Base-by-base conservation (phyloP, 768 basidiomycete genomes). In the Termitomyces sp. region DNA sequence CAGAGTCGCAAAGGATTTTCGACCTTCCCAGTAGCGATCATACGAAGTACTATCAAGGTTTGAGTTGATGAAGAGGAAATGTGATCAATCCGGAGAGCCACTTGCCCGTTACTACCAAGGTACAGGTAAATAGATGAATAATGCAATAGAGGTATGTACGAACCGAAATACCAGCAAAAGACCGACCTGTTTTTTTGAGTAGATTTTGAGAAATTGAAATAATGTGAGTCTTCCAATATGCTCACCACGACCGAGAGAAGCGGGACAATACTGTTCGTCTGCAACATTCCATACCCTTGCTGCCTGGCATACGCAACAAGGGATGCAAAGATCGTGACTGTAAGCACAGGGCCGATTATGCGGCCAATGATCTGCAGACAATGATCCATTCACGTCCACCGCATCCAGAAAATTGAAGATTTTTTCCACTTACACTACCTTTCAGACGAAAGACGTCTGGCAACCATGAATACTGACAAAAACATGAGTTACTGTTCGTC, bases 201-300 rank as follows among this genome's bases (percentile, higher is more conserved):
- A 52, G 51, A 49, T 35, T n/a, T 35, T 46, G 11, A 52, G 32
- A 66, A 59, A 60, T 15, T 33, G 28, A 28, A 22, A 50, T 35
- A 36, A 49, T 36, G n/a, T 32, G 42, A 36, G 55, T 44, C 44
- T 38, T 24, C 35, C 65, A 59, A 44, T 51, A 12, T n/a, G 77
- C 90, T 73, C 69, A 92, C 94, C 66, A 96, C 95, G 13, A 97
- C 92, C 12, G 92, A 92, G 36, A 96, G 81, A 55, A 97, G 75
- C 1, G 95, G 95, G 2, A 95, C 85, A 59, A 96, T 89, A 28
- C 91, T 88, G 73, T 93, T 96, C 20, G 91, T 85, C 66, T 93
- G 77, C 28, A 81, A 79, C 49, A 95, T 72, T 33, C 78, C 73
- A 58, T 85, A 80, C 0, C 89, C 92, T 62, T 74, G 77, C 22